These are phyloP conservation scores for Colletotrichum chrysophilum DNA, from an alignment of 2,329 filamentous ascomycete species.

Conservation along the genomic window DNA sequence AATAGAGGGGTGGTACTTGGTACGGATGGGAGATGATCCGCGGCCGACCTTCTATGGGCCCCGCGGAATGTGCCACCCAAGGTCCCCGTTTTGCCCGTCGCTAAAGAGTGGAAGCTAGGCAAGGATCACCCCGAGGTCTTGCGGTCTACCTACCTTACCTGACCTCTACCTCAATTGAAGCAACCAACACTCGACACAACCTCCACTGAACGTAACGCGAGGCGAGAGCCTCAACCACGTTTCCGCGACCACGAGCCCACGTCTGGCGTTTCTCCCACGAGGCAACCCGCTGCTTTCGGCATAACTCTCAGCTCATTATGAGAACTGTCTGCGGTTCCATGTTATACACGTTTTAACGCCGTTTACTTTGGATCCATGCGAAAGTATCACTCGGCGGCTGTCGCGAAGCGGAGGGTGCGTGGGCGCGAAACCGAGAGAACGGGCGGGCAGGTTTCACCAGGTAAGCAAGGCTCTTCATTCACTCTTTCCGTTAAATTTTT, in stretches of 20 bases:
- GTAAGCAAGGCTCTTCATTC: not conserved
- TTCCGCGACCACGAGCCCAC: not conserved
- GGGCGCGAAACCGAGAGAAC: constrained; percentile 3
- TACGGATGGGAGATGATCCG: constrained; percentile 10
- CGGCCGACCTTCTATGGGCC: not conserved
- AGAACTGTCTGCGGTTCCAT: not conserved
- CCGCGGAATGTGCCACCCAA: not conserved
- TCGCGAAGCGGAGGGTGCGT: constrained; percentile 7
- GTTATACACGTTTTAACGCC: not conserved
- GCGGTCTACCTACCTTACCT: not conserved
- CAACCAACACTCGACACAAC: constrained; percentile 2
- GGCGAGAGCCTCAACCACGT: constrained; percentile 13
- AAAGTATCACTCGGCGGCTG: not conserved
- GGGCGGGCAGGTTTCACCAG: not conserved
- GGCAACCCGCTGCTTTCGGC: not conserved
- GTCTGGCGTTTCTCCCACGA: not conserved
- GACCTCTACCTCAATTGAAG: not conserved
- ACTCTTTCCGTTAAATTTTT: not conserved
- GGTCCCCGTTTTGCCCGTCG: not conserved
- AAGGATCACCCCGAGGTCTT: constrained; percentile 17
- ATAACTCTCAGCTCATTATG: not conserved
- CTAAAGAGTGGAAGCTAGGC: constrained; percentile 2
- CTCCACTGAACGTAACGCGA: constrained; percentile 14
- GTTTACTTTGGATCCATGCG: not conserved
- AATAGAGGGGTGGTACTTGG: constrained; percentile 18